Percentiles rank a stretch among this genome's conserved stretches.
Conservation (phyloP, 305 asterid genomes). For the Rubia peregrina region DNA sequence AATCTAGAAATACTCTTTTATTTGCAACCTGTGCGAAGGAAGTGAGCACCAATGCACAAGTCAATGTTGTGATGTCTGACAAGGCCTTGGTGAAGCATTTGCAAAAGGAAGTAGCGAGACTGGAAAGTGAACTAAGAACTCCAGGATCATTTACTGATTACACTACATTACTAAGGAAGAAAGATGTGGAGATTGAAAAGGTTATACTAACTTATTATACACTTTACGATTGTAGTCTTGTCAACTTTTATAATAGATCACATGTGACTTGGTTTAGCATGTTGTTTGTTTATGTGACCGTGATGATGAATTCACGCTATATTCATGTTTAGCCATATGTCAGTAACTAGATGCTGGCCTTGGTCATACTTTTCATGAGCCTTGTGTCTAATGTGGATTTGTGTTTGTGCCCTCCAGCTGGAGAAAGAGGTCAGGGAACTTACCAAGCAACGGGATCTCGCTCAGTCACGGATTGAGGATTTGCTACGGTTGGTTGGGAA, state of each 20-base stretch:
- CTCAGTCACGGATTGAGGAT: slow-evolving; percentile 58
- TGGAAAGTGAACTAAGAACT: slow-evolving; percentile 80
- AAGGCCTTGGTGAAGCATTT: slow-evolving; percentile 96
- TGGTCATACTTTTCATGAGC: not conserved
- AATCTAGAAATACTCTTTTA: slow-evolving; percentile 90
- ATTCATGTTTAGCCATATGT: not conserved
- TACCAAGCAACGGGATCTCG: slow-evolving; percentile 48
- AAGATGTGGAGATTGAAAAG: slow-evolving; percentile 88
- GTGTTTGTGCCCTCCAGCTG: slow-evolving; percentile 53
- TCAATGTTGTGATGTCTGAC: slow-evolving; percentile 95
- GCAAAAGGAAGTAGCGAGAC: slow-evolving; percentile 90
- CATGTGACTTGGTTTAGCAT: not conserved
- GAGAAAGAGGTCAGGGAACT: slow-evolving; percentile 82
- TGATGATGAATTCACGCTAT: not conserved
- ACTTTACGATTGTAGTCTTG: too few relatives aligned
- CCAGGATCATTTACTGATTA: slow-evolving; percentile 74
- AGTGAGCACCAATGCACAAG: slow-evolving; percentile 90
- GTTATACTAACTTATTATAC: slow-evolving; percentile 25
- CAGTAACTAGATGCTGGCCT: not conserved
- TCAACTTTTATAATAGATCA: not conserved
- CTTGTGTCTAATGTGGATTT: slow-evolving; percentile 17
- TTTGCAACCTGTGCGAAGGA: slow-evolving; percentile 96
- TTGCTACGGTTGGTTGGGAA: slow-evolving; percentile 37
- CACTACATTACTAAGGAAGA: slow-evolving; percentile 59
- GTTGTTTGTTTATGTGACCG: not conserved